Base-by-base conservation (phyloP, 2,329 filamentous ascomycete genomes). In the Pestalotiopsis sp. region DNA sequence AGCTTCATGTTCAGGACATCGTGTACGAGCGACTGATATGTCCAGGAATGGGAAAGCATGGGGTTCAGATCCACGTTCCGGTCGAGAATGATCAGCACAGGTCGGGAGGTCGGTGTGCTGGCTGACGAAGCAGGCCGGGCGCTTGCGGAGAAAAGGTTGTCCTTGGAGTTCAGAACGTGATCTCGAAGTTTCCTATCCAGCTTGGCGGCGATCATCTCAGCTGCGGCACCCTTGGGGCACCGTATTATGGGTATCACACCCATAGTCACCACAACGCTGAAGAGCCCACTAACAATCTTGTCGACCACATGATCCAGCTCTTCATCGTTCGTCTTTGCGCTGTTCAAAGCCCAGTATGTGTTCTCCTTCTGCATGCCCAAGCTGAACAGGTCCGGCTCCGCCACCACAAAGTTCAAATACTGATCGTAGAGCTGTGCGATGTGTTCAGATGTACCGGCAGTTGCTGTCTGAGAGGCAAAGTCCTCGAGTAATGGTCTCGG, bases 1-100 rank as follows among this genome's bases (percentile, higher is more conserved):
- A 98, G 87, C 76, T 92, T 90, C 90, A 94, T 93, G 65, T 90
- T 88, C 58, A 93, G 84, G 4, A 94, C 91, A 79, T 94, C 83
- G 67, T 83, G 90, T 12, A 93, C 90, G 23, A 94, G 83, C 4
- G 91, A 93, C 77, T 93, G 92, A 74, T 93, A 84, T 3, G 82
- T 94, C 92, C 92, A 95, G 1, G 95, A 98, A 81, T 99, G 96
- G 14, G 95, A 98, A n/a, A 99, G 87, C 96, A 99, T 98, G 2
- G 96, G 95, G 72, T 97, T 94, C 66, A 99, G 83, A 80, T 99
- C 96, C 59, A 99, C 91, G 76, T 98, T 98, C 73, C 96, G 91
- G 81, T 99, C 96, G 62, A 98, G 91, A 66, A 99, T 92, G 73
- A 99, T 90, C 60, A 99, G 89, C 0, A 98, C 94, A 0, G 97